A percentile compares a stretch with the other conserved stretches of the same genome.
Conservation (phyloP, 129 eudicot genomes). For the Flaveria trinervia region DNA sequence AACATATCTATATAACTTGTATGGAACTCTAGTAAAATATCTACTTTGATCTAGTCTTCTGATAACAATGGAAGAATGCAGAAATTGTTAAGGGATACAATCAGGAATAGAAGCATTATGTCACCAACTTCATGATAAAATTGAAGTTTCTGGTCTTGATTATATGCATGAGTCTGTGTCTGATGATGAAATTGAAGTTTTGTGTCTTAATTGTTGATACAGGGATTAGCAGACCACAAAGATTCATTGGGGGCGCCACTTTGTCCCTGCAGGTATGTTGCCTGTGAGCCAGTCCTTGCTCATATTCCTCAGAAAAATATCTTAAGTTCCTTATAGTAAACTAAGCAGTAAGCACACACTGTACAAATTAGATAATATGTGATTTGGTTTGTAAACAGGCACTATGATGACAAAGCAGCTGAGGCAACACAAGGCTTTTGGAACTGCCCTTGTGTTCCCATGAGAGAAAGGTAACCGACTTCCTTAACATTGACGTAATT, state of each 20-base stretch:
- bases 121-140: not conserved
- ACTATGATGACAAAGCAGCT: conserved; percentile 83
- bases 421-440: conserved; percentile 84
- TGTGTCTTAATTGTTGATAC: conserved; percentile 15
- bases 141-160: not conserved
- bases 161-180: not conserved
- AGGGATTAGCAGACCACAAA: conserved; percentile 83
- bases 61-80: not conserved
- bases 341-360: not conserved
- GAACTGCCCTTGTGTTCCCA: conserved; percentile 99
- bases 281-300: not conserved
- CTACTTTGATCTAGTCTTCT: not conserved
- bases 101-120: not conserved
- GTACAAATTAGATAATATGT: conserved; percentile 12
- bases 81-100: not conserved
- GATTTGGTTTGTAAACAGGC: conserved; percentile 53
- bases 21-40: not conserved
- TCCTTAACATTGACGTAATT: not conserved
- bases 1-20: not conserved
- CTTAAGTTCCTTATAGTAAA: not conserved
- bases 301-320: too few relatives aligned
- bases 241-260: conserved; percentile 84
- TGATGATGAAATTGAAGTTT: not conserved
- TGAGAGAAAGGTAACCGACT: conserved; percentile 82
- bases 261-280: conserved; percentile 64